Evolutionary conservation across 2,329 filamentous ascomycete genomes (phyloP).

Genomic region (Trichophyton rubrum): DNA sequence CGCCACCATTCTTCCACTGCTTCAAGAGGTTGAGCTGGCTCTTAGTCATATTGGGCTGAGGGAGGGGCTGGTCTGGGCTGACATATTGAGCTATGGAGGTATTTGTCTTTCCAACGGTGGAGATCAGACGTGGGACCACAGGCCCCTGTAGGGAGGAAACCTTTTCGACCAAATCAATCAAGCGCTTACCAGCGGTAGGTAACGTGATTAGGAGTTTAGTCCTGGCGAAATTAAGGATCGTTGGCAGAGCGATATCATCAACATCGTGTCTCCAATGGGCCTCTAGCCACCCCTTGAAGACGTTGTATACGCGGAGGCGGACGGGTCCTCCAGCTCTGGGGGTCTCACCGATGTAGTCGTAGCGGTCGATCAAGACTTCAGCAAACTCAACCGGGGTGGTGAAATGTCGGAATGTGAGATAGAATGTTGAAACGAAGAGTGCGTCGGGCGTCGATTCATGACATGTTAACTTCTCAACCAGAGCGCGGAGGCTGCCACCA

Average conservation of each 20-base stretch:
- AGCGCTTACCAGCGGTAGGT: slow-evolving; percentile 65
- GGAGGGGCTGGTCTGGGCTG: slow-evolving; percentile 58
- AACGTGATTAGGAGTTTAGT: slow-evolving; percentile 55
- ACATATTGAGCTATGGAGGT: slow-evolving; percentile 60
- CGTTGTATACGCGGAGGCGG: slow-evolving; percentile 82
- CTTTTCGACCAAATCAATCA: slow-evolving; percentile 66
- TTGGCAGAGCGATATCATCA: slow-evolving; percentile 60
- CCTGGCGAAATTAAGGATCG: slow-evolving; percentile 71
- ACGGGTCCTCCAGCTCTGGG: slow-evolving; percentile 66
- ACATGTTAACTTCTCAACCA: slow-evolving; percentile 88
- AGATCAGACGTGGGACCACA: slow-evolving; percentile 69
- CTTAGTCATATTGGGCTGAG: slow-evolving; percentile 57
- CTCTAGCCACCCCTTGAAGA: slow-evolving; percentile 94
- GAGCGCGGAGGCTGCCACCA: slow-evolving; percentile 74
- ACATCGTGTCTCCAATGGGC: slow-evolving; percentile 81
- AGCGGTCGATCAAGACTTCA: slow-evolving; percentile 73
- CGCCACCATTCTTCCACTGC: slow-evolving; percentile 61
- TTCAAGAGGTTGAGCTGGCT: slow-evolving; percentile 61
- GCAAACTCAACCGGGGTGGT: slow-evolving; percentile 69
- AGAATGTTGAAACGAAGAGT: slow-evolving; percentile 87
- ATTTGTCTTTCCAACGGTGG: slow-evolving; percentile 78
- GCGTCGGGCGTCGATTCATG: slow-evolving; percentile 87
- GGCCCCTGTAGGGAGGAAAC: slow-evolving; percentile 61
- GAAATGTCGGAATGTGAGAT: slow-evolving; percentile 89
- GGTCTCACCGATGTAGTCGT: slow-evolving; percentile 77